phyloP scores from a whole-genome alignment of 2,329 filamentous ascomycete genomes.

The Aphanoascus verrucosus region DNA sequence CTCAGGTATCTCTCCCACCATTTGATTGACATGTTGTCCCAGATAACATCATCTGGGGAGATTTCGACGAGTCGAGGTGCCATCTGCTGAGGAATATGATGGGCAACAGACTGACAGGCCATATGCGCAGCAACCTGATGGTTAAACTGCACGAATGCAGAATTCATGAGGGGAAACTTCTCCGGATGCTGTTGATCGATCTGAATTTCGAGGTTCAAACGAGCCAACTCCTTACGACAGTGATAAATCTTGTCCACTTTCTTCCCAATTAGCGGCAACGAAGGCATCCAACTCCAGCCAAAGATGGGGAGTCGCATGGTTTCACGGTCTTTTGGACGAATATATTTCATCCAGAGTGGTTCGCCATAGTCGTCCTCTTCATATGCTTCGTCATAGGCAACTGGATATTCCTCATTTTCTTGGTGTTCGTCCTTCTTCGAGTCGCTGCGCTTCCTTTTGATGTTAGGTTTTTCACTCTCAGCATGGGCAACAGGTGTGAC shows the following conservation, averaged over 20 bases:
- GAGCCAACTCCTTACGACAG: constrained; percentile 74
- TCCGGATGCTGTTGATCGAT: constrained; percentile 77
- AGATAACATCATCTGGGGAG: constrained; percentile 81
- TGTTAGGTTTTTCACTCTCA: not conserved
- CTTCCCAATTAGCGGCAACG: constrained; percentile 66
- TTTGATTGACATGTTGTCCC: constrained; percentile 91
- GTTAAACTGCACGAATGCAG: constrained; percentile 97
- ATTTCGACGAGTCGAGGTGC: constrained; percentile 86
- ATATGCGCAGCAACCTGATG: constrained; percentile 95
- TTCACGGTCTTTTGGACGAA: constrained; percentile 70
- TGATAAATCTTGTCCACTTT: constrained; percentile 95
- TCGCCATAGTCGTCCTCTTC: constrained; percentile 52
- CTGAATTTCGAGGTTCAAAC: constrained; percentile 85
- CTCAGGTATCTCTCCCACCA: constrained; percentile 89
- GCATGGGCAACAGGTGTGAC: constrained; percentile 19
- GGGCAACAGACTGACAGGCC: constrained; percentile 85
- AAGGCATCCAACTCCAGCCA: constrained; percentile 58
- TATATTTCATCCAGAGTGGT: constrained; percentile 70
- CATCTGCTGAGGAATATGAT: constrained; percentile 91
- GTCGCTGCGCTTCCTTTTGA: constrained; percentile 5
- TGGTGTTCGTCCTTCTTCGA: constrained; percentile 15
- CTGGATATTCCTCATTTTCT: constrained; percentile 44
- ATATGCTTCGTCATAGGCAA: constrained; percentile 52
- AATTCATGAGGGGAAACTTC: constrained; percentile 83
- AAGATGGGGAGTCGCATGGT: constrained; percentile 65